A percentile compares a stretch with the other conserved stretches of the same genome.
Conservation (phyloP, 768 basidiomycete species). For the Flagelloscypha sp. region DNA sequence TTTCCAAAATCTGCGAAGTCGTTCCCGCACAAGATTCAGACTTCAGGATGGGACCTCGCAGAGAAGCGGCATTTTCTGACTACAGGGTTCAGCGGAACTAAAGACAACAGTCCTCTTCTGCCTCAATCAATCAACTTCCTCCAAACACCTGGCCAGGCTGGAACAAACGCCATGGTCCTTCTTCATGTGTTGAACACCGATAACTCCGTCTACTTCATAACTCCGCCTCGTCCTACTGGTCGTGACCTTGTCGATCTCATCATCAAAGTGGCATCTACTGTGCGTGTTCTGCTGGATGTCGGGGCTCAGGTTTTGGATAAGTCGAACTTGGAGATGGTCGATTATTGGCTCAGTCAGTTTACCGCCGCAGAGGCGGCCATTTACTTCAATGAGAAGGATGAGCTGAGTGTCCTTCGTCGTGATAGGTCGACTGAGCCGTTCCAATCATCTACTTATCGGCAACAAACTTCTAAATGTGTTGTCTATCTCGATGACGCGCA, state of each 20-base stretch:
- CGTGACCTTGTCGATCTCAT: conserved; percentile 23
- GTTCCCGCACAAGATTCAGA: conserved; percentile 38
- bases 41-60: conserved; percentile 47
- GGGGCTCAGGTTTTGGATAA: conserved; percentile 51
- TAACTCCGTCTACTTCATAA: conserved; percentile 28
- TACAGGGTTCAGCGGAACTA: conserved; percentile 52
- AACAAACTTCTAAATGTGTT: conserved; percentile 28
- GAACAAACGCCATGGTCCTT: conserved; percentile 43
- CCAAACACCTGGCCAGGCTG: conserved; percentile 29
- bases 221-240: conserved; percentile 15
- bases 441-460: conserved; percentile 26
- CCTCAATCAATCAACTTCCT: conserved; percentile 28
- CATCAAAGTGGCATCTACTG: conserved; percentile 24
- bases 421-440: conserved; percentile 28
- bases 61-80: conserved; percentile 25
- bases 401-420: conserved; percentile 24
- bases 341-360: conserved; percentile 28
- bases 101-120: conserved; percentile 35
- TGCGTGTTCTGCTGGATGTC: conserved; percentile 45
- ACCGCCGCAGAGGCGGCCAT: conserved; percentile 27
- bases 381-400: conserved; percentile 33
- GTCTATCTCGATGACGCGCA: conserved; percentile 50
- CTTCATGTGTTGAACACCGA: conserved; percentile 29
- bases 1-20: conserved; percentile 44
- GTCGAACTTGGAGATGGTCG: conserved; percentile 31